Evolutionary conservation across 768 basidiomycete genomes (phyloP), one percentile per base, ranked within the genome.

Genomic region (Psilocybe subaeruginosa): DNA sequence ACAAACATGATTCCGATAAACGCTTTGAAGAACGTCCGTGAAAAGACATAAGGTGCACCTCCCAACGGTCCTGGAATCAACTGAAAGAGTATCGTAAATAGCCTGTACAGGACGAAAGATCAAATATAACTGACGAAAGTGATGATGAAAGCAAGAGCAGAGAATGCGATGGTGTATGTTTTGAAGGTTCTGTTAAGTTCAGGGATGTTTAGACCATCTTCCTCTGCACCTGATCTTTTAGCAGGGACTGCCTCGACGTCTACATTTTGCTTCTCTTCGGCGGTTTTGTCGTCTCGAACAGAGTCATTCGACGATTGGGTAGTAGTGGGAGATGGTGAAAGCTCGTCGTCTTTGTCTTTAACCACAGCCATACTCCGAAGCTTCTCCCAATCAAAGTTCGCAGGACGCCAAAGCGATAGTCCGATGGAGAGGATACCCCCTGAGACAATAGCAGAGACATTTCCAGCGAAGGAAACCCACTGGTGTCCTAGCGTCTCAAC

Each of bases 331-430:
- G 56, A 31, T 1, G 37, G 29, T 16, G 51, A 51, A 12, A 8
- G 17, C 41, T 16, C 45, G 19, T 46, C 45, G 45, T 68, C 65
- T 48, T 60, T 43, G 5, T 68, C 65, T 48, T 60, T 43, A 6
- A 64, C 54, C 17, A 43, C 23, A n/a, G 23, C 45, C 63, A 70
- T 69, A 14, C 47, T 54, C 16, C 68, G 48, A 35, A 68, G 66
- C 58, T 67, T 66, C 51, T 70, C 70, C 65, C 68, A 73, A 43
- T 71, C 68, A 51, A 70, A 71, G 48, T 72, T 67, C 41, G 66
- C 72, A 11, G 70, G 72, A 23, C 66, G 61, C 64, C 64, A 68
- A 16, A 70, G 61, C 16, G 70, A 69, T 5, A 71, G 54, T 2
- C 63, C 66, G 17, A 68, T 60, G 0, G 70, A 68, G 9, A 72